Evolutionary conservation across 441 rosid genomes (phyloP).

Genomic region (Mallotus repandus): DNA sequence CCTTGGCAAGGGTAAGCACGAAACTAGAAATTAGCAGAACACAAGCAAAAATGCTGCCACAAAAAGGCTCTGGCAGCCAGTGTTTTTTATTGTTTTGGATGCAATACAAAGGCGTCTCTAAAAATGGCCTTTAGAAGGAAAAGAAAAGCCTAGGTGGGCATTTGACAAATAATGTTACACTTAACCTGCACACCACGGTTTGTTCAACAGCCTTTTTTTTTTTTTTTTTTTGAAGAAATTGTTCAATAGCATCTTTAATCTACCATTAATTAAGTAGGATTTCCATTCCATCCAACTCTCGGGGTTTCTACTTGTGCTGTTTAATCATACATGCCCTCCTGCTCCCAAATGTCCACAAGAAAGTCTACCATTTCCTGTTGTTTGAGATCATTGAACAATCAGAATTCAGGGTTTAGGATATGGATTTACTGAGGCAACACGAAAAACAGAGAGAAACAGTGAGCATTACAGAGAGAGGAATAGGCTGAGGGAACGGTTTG

Average conservation of each 20-base stretch:
- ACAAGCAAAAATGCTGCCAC: constrained; percentile 11
- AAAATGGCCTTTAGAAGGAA: constrained; percentile 20
- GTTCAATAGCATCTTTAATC: constrained; percentile 23
- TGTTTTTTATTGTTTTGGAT: constrained; percentile 12
- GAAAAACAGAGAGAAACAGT: background rate
- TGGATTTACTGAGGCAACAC: background rate
- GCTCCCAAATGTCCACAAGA: constrained; percentile 89
- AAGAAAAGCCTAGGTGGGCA: constrained; percentile 20
- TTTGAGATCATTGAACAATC: constrained; percentile 5
- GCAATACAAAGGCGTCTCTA: constrained; percentile 26
- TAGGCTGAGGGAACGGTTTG: constrained; percentile 57
- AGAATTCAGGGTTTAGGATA: background rate
- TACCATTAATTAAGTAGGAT: constrained; percentile 16
- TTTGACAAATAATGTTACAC: constrained; percentile 30
- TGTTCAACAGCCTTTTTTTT: too few relatives aligned
- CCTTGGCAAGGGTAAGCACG: too few relatives aligned
- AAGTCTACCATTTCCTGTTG: constrained; percentile 91
- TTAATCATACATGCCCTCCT: constrained; percentile 85
- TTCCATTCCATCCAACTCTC: constrained; percentile 27
- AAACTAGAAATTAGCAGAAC: background rate
- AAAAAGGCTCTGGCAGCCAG: constrained; percentile 22
- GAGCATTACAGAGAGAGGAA: constrained; percentile 63
- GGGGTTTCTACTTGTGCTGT: constrained; percentile 8
- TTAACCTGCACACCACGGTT: constrained; percentile 24
- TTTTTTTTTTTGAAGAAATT: too few relatives aligned